Evolutionary conservation across 345 rosid species (phyloP).

Genomic region (Eucalyptus sp.): DNA sequence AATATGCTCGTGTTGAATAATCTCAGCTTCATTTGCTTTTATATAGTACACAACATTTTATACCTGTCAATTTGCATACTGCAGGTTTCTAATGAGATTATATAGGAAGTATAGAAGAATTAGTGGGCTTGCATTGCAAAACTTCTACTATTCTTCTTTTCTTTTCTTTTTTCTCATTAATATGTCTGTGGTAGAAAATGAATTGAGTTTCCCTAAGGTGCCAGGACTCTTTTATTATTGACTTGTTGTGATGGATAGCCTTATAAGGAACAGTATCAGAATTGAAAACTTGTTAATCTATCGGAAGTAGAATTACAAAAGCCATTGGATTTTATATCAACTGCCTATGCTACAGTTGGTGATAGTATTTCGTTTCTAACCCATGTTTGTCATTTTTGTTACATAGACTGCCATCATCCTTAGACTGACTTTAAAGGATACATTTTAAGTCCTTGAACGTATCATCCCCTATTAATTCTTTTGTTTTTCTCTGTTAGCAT

Average conservation of each 20-base stretch:
- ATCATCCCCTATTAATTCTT: not conserved
- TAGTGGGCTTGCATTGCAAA: not conserved
- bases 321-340: not conserved
- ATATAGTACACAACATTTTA: not conserved
- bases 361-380: not conserved
- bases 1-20: not conserved
- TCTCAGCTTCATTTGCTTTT: not conserved
- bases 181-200: not conserved
- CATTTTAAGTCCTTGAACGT: not conserved
- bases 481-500: conserved; percentile 24
- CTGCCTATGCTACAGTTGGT: not conserved
- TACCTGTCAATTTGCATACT: not conserved
- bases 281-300: not conserved
- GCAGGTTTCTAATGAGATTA: not conserved
- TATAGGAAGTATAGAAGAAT: not conserved
- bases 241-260: not conserved
- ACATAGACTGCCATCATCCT: not conserved
- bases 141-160: not conserved
- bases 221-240: not conserved
- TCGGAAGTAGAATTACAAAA: not conserved
- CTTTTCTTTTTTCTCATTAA: not conserved
- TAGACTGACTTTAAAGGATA: not conserved
- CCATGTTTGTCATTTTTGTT: not conserved
- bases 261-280: not conserved
- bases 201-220: not conserved